Evolutionary conservation across 768 basidiomycete genomes (phyloP), one percentile per base, ranked within the genome.

Genomic region (Hypholoma sublateritium): DNA sequence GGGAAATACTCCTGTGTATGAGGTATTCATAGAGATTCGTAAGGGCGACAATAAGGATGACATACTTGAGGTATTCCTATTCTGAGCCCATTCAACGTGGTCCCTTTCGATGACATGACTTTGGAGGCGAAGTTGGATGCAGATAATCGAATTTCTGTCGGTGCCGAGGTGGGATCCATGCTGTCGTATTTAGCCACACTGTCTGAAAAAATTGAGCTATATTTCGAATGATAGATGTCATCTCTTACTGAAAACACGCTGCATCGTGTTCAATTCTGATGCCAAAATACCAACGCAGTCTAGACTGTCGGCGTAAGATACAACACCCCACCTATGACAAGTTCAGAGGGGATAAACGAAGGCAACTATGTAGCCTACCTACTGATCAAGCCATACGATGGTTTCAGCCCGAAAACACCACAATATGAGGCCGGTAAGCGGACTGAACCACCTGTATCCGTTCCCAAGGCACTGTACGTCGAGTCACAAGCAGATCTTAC

Each of bases 381-480:
- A 65, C 92, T 94, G 28, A 98, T 73, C 39, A 98, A 75, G 3
- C 96, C 96, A 64, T 98, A 98, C 0, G 95, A 95, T 0, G 96
- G 96, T 66, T 99, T 99, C 43, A 98, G 72, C 0, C 97, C 97
- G 2, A 91, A 86, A 0, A 97, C 77, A 4, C 95, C 93, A 62
- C 93, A 97, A 65, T 98, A 98, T 2, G 94, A 87, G 0, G 97
- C 97, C 0, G 97, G 97, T 2, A 99, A 76, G 39, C 96, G 83
- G 9, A 89, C 87, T 5, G 97, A 98, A 0, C 96, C 97, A 7
- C 97, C 96, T 0, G 96, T 98, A 69, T 99, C 97, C 2, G 95
- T 96, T 0, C 88, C 92, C 19, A 98, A 68, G 0, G 96, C 94
- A 16, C 96, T 97, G 48, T 19, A 32, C 43, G 21, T 36, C 45